Base-by-base conservation (phyloP, 306 rosid species). In the Urtica urens region DNA sequence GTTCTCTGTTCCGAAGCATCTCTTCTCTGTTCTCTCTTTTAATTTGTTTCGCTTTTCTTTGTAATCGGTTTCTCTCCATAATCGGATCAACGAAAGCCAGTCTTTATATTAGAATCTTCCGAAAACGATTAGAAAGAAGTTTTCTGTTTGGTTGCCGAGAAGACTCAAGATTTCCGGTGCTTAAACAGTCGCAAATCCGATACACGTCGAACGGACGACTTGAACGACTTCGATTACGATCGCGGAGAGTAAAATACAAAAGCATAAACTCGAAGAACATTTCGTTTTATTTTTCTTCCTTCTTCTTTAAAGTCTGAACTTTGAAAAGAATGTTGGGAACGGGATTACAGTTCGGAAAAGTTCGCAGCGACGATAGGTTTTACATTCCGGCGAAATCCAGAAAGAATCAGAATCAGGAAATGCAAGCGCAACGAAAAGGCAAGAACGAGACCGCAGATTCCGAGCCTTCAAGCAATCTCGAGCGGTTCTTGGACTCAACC, bases 361-460 rank as follows among this genome's bases (percentile, higher is more conserved):
- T 62, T 60, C 66, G 79, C 2, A 77, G 80, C 14, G 87, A 80
- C 15, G 85, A 73, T 67, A 71, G 75, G 64, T 78, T 71, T 69
- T 71, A 71, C 57, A 58, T 71, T 63, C 93, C 96, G 1, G 82
- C 70, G 51, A 87, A 72, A 64, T 74, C 81, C 33, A 65, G 82
- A 51, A 80, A 69, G 72, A 7, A 13, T 48, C 61, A 41, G 23
- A 43, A 23, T 44, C 49, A 44, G 49, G 75, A 74, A 17, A 80
- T 75, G 42, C 80, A 68, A 54, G 74, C 46, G 26, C n/a, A n/a
- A n/a, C 71, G 80, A n/a, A 72, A 47, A 60, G 64, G 56, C 17
- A 75, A 66, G 52, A 41, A 25, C 25, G 79, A 71, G 59, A 65
- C 45, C 37, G 66, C 58, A 37, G 76, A 75, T 64, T 67, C 74